A percentile compares a stretch with the other conserved stretches of the same genome.
phyloP scores from a whole-genome alignment of 2,329 filamentous ascomycete species.

The Pleurostoma richardsiae region DNA sequence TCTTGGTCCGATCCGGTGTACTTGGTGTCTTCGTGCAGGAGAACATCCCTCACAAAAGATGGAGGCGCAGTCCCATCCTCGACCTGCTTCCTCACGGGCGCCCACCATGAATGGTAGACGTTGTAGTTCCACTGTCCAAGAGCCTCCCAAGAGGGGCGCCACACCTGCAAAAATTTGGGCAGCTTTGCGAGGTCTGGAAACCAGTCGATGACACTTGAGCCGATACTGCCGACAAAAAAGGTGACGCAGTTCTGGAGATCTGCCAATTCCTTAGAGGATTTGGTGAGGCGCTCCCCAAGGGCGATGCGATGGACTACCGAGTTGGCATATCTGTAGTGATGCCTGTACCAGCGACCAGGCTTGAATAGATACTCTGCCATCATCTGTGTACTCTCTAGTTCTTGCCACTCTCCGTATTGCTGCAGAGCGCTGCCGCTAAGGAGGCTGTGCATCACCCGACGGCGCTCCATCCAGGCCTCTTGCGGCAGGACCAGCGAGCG shows the following conservation, averaged over 20 bases:
- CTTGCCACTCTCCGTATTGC: slow-evolving; percentile 25
- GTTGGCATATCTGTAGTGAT: slow-evolving; percentile 34
- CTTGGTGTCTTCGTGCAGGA: slow-evolving; percentile 17
- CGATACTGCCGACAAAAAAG: slow-evolving; percentile 27
- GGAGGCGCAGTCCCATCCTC: slow-evolving; percentile 20
- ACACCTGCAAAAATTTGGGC: slow-evolving; percentile 18
- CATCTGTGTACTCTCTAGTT: slow-evolving; percentile 28
- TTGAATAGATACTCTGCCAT: slow-evolving; percentile 25
- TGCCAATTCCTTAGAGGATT: slow-evolving; percentile 24
- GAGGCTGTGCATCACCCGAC: slow-evolving; percentile 31
- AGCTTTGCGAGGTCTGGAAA: slow-evolving; percentile 26
- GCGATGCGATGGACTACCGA: slow-evolving; percentile 29
- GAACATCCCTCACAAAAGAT: slow-evolving; percentile 26
- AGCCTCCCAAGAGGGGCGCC: slow-evolving; percentile 24
- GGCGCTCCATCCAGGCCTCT: slow-evolving; percentile 25
- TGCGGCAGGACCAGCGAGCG: slow-evolving; percentile 26
- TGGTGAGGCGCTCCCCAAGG: slow-evolving; percentile 22
- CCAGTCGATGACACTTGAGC: slow-evolving; percentile 27
- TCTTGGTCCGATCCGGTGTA: slow-evolving; percentile 26
- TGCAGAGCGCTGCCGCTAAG: slow-evolving; percentile 26
- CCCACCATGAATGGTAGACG: slow-evolving; percentile 27
- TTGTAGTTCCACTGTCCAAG: slow-evolving; percentile 26
- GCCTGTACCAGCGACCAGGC: slow-evolving; percentile 27
- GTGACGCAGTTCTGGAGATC: slow-evolving; percentile 29
- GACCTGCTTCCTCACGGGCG: slow-evolving; percentile 17